Base-by-base conservation (phyloP, 148 eudicot genomes). In the Rheum nobile region DNA sequence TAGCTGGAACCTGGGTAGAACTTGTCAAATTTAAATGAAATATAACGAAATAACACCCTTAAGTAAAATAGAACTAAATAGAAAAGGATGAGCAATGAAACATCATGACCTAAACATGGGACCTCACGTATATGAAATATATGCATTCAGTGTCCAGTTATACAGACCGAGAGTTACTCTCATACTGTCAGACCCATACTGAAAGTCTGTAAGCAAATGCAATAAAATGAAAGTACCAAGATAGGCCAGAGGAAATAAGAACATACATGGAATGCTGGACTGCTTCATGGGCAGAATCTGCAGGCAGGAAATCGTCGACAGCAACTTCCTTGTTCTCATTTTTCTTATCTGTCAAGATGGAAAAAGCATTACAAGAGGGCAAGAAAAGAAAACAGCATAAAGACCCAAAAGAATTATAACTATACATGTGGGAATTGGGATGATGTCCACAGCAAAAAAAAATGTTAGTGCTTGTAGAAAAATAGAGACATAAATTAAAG, bases 321-420 rank as follows among this genome's bases (percentile, higher is more conserved):
- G 85, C 86, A 55, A 87, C 91, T 74, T 85, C 86, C 82, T 87
- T 87, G 79, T 87, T 85, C 78, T 87, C 91, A 79, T 85, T 85
- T 80, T 85, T 85, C 86, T 87, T 87, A 78, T 87, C 91, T 75
- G 71, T 71, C 72, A 55, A 65, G 70, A 65, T 21, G 8, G 41
- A 34, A 34, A 65, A 59, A 28, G 10, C 17, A 8, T 59, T 22
- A 29, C 37, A 61, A 28, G 26, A 61, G n/a, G 37, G 37, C 67
- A 4, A 19, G 32, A 5, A 17, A 32, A 24, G 32, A 65, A 65
- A 65, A 4, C 70, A 65, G 69, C n/a, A 32, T 29, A 16, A 59
- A 12, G 9, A 13, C n/a, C 35, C 67, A 28, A 52, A 24, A 19
- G 2, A 28, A 50, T 7, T 50, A 50, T 5, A 50, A 6, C 9